Percentiles rank a stretch among this genome's conserved stretches.
Conservation (phyloP, 805 yeast species). For the Yarrowia phangngaensis region DNA sequence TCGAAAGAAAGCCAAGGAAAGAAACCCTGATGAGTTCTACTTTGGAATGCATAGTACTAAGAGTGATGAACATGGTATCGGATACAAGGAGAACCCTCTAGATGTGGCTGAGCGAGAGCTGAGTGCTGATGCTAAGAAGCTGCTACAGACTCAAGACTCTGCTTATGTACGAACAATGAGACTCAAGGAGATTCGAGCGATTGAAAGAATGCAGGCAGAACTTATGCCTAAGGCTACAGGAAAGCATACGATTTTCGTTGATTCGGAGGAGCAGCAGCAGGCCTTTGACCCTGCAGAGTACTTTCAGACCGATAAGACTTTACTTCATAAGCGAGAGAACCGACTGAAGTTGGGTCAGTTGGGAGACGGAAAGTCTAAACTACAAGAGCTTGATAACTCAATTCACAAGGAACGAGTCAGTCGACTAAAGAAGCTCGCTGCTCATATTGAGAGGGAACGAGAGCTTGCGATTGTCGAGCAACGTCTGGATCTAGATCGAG, state of each 20-base stretch:
- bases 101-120: conserved; percentile 46
- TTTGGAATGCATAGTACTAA: conserved; percentile 79
- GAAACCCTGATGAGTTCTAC: conserved; percentile 94
- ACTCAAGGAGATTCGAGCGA: conserved; percentile 61
- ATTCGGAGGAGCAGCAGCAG: conserved; percentile 52
- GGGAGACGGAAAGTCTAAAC: conserved; percentile 29
- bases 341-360: conserved; percentile 63
- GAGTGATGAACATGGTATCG: conserved; percentile 67
- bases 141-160: conserved; percentile 86
- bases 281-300: conserved; percentile 58
- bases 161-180: conserved; percentile 78
- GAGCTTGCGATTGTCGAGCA: conserved; percentile 65
- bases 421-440: conserved; percentile 59
- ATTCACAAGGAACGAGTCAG: conserved; percentile 33
- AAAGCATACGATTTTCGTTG: conserved; percentile 83
- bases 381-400: conserved; percentile 36
- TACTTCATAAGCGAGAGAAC: conserved; percentile 65
- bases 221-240: conserved; percentile 49
- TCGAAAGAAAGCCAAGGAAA: conserved; percentile 62
- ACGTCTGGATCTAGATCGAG: conserved; percentile 73
- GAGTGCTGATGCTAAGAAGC: conserved; percentile 68
- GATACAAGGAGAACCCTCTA: conserved; percentile 54
- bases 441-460: conserved; percentile 63
- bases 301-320: conserved; percentile 66
- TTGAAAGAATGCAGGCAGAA: conserved; percentile 50